A percentile compares a stretch with the other conserved stretches of the same genome.
Conservation (phyloP, 2,329 filamentous ascomycete genomes). For the Sarocladiaceae sp. region DNA sequence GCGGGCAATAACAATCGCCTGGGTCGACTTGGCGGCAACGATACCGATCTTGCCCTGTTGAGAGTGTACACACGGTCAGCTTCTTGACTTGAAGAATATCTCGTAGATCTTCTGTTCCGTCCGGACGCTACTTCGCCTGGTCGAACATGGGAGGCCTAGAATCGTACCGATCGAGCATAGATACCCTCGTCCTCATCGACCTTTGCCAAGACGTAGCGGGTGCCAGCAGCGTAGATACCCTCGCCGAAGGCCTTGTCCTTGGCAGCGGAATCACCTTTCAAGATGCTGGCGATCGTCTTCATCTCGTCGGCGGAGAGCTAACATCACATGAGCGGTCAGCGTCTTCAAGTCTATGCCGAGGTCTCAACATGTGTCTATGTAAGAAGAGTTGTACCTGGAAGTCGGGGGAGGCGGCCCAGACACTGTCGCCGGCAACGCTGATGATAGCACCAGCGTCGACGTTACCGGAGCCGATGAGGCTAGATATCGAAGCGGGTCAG, state of each 20-base stretch:
- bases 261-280: constrained; percentile 37
- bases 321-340: not conserved
- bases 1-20: constrained; percentile 84
- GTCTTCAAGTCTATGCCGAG: not conserved
- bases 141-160: not conserved
- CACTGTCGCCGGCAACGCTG: constrained; percentile 71
- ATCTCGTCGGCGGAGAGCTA: constrained; percentile 47
- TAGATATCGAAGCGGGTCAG: constrained; percentile 28
- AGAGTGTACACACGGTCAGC: not conserved
- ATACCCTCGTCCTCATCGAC: constrained; percentile 66
- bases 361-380: not conserved
- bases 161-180: constrained; percentile 76
- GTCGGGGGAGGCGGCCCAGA: constrained; percentile 64
- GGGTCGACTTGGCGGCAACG: constrained; percentile 76
- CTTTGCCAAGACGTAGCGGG: constrained; percentile 72
- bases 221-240: constrained; percentile 69
- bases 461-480: constrained; percentile 73
- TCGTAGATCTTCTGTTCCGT: too few species aligned
- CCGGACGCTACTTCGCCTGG: too few species aligned
- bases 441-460: constrained; percentile 82
- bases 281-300: constrained; percentile 49
- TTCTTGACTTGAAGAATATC: too few species aligned
- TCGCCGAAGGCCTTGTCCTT: constrained; percentile 62
- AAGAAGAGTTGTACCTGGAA: constrained; percentile 59
- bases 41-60: constrained; percentile 68